Evolutionary conservation across 2,329 filamentous ascomycete species (phyloP), one percentile per base, ranked within the genome.

Genomic region (Alternaria sp.): DNA sequence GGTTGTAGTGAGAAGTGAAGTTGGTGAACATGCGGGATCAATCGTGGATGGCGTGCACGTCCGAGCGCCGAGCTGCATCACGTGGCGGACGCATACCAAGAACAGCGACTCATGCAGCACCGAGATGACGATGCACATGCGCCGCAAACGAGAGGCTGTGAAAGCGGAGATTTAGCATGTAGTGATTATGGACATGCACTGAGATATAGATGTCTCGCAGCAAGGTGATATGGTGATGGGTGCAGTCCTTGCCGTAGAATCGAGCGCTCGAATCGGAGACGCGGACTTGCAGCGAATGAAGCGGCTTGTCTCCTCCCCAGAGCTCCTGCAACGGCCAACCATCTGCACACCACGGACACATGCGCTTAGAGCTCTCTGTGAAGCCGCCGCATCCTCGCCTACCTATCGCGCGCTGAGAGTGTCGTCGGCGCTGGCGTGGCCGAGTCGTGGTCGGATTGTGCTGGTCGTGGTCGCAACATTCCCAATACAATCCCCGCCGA

Each of bases 281-380:
- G 69, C 60, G 60, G 60, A 51, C 60, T 62, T 64, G 64, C 67
- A 72, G 70, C 70, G 70, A 72, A 70, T 66, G 66, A 66, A 63
- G 49, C 45, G 61, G 62, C 63, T 30, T 61, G 57, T 55, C 59
- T 40, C 49, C 54, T 61, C 59, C 36, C 55, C 46, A 47, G 32
- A 54, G 54, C 57, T 52, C 51, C 36, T 30, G 54, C 57, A 50
- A 43, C 58, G 54, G 51, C 60, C 61, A 49, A 40, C 52, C 54
- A 58, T 40, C 44, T 51, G 61, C 64, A 49, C 32, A 28, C 17
- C 26, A 40, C 44, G 17, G 19, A n/a, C 23, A 36, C 59, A 46
- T 44, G 46, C 64, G 28, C 43, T 15, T 30, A 12, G 30, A 45
- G 45, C 55, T 56, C 47, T 46, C 11, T 43, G n/a, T 46, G 30